Base-by-base conservation (phyloP, 306 rosid species). In the Vigna hirtella region DNA sequence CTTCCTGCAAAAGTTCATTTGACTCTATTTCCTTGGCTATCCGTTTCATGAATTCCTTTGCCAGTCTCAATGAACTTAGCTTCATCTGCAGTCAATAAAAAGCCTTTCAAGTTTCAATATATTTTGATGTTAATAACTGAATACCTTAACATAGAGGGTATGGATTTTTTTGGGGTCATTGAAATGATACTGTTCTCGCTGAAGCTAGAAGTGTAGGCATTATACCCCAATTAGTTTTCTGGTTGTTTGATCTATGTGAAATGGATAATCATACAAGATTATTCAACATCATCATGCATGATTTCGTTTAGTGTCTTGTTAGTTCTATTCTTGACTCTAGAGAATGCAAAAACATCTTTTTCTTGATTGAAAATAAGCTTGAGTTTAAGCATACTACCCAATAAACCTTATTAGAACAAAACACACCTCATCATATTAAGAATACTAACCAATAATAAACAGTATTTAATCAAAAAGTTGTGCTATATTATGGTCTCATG, bases 11-110 rank as follows among this genome's bases (percentile, higher is more conserved):
- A 38, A 85, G 59, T 34, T 92, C 98, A 4, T 32, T 36, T 7
- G 84, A 74, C 55, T 34, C 70, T 16, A 87, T 38, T 68, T 94
- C 97, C 63, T 74, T 90, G 3, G 82, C 77, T 51, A 92, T 65
- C 53, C 93, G 72, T 76, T 78, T 85, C 97, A 92, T 94, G 82
- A 66, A 90, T 73, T 83, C 89, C 66, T 83, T 94, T 7, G 90
- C 97, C 17, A 94, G 83, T 79, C 70, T 92, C 80, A 89, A 36
- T 30, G 98, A 88, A 72, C 95, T 86, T 50, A 88, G 3, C 79
- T 94, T 94, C 91, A 94, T 90, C 98, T 94, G 89, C 83, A 68
- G 38, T 28, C n/a, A 69, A 18, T 52, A 3, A 45, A 9, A 12
- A 18, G 32, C 11, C 13, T 49, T 77, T 28, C 20, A 43, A 50